Evolutionary conservation across 345 rosid genomes (phyloP).

Genomic region (Gossypium rotundifolium): DNA sequence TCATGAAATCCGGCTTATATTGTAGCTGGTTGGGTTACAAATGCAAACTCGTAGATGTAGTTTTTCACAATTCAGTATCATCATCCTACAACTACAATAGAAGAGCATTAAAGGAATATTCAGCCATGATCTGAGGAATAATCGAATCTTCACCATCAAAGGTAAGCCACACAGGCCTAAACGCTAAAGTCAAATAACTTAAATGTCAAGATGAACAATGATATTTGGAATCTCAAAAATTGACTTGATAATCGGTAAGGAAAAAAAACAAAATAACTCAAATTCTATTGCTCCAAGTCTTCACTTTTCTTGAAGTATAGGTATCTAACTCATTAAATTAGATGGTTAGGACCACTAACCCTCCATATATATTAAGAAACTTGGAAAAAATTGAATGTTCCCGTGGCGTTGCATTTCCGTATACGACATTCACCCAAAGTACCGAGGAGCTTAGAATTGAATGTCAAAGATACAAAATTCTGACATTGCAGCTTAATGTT

Average conservation of each 20-base stretch:
- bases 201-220: not conserved
- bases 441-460: not conserved
- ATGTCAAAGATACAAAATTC: not conserved
- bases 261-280: not conserved
- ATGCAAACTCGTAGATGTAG: not conserved
- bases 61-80: not conserved
- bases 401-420: not conserved
- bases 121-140: not conserved
- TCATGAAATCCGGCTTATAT: not conserved
- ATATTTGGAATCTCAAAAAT: not conserved
- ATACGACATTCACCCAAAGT: not conserved
- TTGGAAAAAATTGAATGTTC: not conserved
- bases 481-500: not conserved
- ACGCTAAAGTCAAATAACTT: not conserved
- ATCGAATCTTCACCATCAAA: slow-evolving; percentile 1
- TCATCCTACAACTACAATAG: not conserved
- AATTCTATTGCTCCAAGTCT: not conserved
- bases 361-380: not conserved
- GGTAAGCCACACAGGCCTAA: not conserved
- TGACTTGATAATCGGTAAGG: not conserved
- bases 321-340: not conserved
- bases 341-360: not conserved
- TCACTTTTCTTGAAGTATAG: not conserved
- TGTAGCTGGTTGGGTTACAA: not conserved
- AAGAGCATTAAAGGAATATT: not conserved